Evolutionary conservation across 208 protist genomes (phyloP), one percentile per base, ranked within the genome.

Genomic region (Trypanosoma congolense): DNA sequence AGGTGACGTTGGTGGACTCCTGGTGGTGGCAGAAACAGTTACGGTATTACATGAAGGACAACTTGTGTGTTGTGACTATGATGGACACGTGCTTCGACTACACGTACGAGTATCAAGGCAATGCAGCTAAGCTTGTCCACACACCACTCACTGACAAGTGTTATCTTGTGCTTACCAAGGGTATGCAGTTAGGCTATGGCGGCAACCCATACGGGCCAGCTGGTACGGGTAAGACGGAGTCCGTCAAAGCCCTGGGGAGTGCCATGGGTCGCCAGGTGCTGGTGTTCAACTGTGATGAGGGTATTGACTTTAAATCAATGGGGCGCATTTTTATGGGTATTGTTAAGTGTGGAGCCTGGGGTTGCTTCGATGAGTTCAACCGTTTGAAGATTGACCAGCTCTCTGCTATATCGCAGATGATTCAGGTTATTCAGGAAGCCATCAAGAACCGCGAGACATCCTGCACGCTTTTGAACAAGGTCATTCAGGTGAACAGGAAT

Each of bases 21-120:
- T 99, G 96, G 96, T 83, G 80, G 63, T 99, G 97, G 97, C 93
- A 95, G 55, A 98, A 97, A 75, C 96, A 99, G 75, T 80, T 99
- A 52, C 93, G 97, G 3, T 99, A 97, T 76, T 91, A 93, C 59
- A 68, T 91, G 45, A 47, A 54, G 4, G 53, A 76, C 44, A 68
- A 54, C 35, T 43, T 41, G 57, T 97, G 93, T 63, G 59, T 75
- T 10, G 73, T 97, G 26, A 61, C 76, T 46, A 98, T 98, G 96
- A 77, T 89, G 44, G 89, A 98, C 65, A 90, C 96, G 2, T 56
- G 54, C 16, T 98, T 98, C 70, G 70, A 84, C 46, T 99, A 99
- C 76, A 97, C 87, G 19, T 96, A 96, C 78, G 95, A 98, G 76
- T 98, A 97, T 70, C 84, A 97, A 49, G 95, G 95, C 45, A 96